Evolutionary conservation across 2,329 filamentous ascomycete species (phyloP), one percentile per base, ranked within the genome.

Genomic region (Corniculantispora saksenae): DNA sequence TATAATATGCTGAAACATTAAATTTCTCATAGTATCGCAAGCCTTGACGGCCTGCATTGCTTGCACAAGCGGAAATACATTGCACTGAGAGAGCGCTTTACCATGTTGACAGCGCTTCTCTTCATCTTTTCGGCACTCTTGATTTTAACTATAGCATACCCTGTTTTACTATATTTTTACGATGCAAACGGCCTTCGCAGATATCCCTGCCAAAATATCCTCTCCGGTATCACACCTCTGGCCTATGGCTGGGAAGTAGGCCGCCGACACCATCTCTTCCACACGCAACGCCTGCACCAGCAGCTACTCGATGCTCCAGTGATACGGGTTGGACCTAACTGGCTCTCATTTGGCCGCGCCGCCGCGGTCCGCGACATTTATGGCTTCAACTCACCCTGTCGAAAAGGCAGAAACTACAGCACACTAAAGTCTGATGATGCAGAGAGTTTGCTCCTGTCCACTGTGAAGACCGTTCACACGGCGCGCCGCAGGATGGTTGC

Each of bases 291-390:
- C 79, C 63, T 82, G 75, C 23, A 81, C 76, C 79, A 40, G 19
- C 54, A 43, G 54, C 32, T 56, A 6, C 17, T 25, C 19, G 19
- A 25, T 3, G 27, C 19, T 15, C 35, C 35, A 12, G 38, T 62
- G 8, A 48, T 83, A 48, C 78, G 80, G 23, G 81, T 76, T 3
- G 80, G 79, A 0, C 80, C 80, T 6, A 82, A 81, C 55, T 71
- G 73, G 5, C 70, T 83, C 1, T 82, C 80, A 0, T 82, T 78
- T 66, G 73, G 74, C 5, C 74, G 77, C 51, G 67, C 76, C 15
- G 69, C 72, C n/a, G 81, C 80, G 27, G 81, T 82, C 69, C 82
- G 82, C 68, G 80, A 82, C 40, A 83, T 83, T 55, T 83, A 83
- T 63, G 81, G 81, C 4, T 55, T 50, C 47, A 38, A 35, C 6